Conservation (phyloP, 768 basidiomycete genomes). For the Mycena vitilis region DNA sequence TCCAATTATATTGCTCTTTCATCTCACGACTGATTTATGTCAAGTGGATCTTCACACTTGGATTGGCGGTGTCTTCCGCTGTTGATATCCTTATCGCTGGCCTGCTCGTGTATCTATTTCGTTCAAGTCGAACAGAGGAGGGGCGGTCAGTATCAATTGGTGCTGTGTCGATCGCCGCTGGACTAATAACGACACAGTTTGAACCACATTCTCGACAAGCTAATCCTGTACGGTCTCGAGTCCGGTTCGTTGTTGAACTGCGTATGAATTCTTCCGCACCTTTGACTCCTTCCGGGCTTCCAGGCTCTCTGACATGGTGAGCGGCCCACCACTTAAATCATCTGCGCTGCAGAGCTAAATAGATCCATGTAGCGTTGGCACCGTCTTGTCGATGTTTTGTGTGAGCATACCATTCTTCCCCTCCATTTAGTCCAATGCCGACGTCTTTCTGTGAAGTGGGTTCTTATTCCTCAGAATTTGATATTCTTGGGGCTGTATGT, state of each 20-base stretch:
- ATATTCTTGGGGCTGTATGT: constrained; percentile 64
- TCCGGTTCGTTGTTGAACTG: constrained; percentile 40
- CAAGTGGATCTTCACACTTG: constrained; percentile 59
- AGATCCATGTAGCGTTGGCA: constrained; percentile 44
- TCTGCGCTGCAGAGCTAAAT: not conserved
- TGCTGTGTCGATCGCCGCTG: not conserved
- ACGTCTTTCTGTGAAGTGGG: constrained; percentile 50
- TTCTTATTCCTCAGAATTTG: constrained; percentile 58
- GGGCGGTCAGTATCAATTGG: constrained; percentile 40
- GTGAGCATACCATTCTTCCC: constrained; percentile 36
- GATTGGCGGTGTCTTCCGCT: constrained; percentile 54
- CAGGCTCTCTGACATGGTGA: constrained; percentile 51
- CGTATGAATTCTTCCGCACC: not conserved
- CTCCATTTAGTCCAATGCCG: not conserved
- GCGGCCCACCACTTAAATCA: not conserved
- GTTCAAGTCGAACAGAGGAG: constrained; percentile 44
- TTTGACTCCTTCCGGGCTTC: not conserved
- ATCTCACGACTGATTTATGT: not conserved
- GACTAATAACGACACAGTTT: constrained; percentile 38
- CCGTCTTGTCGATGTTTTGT: constrained; percentile 51
- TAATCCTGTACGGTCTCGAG: constrained; percentile 55
- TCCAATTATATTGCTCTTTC: no score
- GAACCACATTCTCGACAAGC: constrained; percentile 49
- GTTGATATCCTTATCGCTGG: constrained; percentile 53
- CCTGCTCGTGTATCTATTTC: constrained; percentile 49